Percentiles rank a stretch among this genome's conserved stretches.
These are phyloP conservation scores for Clavariopsis aquatica DNA, from an alignment of 495 filamentous ascomycete genomes.

Conservation along the genomic window DNA sequence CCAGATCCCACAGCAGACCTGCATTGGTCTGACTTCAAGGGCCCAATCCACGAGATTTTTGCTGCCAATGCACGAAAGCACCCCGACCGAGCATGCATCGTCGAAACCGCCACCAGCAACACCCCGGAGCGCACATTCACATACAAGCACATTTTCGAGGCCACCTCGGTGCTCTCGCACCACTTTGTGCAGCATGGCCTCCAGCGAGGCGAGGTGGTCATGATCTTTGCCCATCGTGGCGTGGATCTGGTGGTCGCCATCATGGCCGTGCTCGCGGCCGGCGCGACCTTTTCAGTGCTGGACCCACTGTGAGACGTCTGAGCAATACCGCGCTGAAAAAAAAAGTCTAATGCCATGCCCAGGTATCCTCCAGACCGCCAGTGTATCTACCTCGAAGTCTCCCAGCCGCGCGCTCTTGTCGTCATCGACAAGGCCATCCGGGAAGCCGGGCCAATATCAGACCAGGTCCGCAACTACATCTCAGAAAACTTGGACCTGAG, in stretches of 20 bases:
- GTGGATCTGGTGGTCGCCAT: slow-evolving; percentile 66
- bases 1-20: slow-evolving; percentile 38
- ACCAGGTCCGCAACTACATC: slow-evolving; percentile 72
- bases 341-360: neutral
- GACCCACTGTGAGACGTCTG: slow-evolving; percentile 60
- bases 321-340: neutral
- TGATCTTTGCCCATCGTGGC: slow-evolving; percentile 84
- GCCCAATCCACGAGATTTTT: slow-evolving; percentile 81
- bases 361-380: slow-evolving; percentile 83
- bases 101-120: slow-evolving; percentile 71
- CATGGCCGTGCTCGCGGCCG: slow-evolving; percentile 53
- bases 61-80: slow-evolving; percentile 68
- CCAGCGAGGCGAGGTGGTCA: slow-evolving; percentile 82
- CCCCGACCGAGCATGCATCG: slow-evolving; percentile 77
- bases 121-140: slow-evolving; percentile 70
- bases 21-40: slow-evolving; percentile 79
- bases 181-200: slow-evolving; percentile 73
- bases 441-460: slow-evolving; percentile 70
- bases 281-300: slow-evolving; percentile 74
- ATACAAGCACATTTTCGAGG: slow-evolving; percentile 85
- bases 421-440: slow-evolving; percentile 76
- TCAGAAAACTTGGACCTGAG: slow-evolving; percentile 69
- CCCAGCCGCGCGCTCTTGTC: slow-evolving; percentile 75
- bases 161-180: slow-evolving; percentile 77
- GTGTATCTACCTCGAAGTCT: slow-evolving; percentile 87